phyloP scores from a whole-genome alignment of 352 stramenopile genomes.

The Globisporangium spinosum region DNA sequence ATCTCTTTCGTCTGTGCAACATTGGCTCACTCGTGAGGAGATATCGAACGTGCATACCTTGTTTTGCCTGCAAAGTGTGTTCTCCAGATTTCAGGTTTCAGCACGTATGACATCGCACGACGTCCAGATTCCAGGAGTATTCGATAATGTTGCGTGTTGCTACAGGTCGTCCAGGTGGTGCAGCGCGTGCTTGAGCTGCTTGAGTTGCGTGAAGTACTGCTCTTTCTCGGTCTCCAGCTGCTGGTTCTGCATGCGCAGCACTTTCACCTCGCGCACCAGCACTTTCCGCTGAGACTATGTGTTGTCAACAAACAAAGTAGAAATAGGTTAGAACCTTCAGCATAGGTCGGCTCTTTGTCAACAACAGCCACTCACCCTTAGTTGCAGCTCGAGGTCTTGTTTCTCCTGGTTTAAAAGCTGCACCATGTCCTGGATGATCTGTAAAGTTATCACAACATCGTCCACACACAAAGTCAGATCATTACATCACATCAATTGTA shows the following conservation, averaged over 20 bases:
- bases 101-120: not conserved
- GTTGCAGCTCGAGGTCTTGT: conserved; percentile 61
- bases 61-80: too few species aligned
- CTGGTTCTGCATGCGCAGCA: conserved; percentile 61
- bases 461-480: conserved; percentile 2
- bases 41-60: too few species aligned
- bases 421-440: conserved; percentile 86
- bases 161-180: conserved; percentile 68
- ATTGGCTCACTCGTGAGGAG: too few species aligned
- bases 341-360: not conserved
- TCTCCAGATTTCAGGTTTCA: not conserved
- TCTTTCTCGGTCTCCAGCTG: conserved; percentile 60
- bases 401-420: conserved; percentile 72
- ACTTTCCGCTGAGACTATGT: conserved; percentile 68
- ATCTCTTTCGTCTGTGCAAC: too few species aligned
- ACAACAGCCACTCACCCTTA: conserved; percentile 31
- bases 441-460: not conserved
- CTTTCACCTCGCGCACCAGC: conserved; percentile 77
- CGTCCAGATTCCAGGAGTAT: not conserved
- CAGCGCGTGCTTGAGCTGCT: conserved; percentile 70
- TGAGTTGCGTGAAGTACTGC: conserved; percentile 70
- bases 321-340: not conserved
- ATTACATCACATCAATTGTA: not conserved
- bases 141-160: not conserved
- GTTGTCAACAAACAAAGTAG: not conserved